phyloP scores from a whole-genome alignment of 2,329 filamentous ascomycete species.

The Fusarium duplospermum region DNA sequence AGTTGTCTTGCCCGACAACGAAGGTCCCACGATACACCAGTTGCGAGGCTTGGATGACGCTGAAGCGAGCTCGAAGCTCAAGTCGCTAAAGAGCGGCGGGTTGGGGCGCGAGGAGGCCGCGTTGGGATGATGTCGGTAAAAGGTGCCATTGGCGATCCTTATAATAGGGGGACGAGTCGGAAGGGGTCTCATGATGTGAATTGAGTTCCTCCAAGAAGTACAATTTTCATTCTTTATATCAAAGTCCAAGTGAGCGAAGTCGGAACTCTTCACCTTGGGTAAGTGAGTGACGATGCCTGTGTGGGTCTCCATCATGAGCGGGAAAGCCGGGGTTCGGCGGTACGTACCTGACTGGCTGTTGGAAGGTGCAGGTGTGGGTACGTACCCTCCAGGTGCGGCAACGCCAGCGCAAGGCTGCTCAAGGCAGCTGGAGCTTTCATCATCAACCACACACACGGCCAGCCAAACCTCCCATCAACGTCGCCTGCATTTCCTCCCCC shows the following conservation, averaged over 20 bases:
- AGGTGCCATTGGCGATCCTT: conserved; percentile 81
- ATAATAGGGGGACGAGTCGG: conserved; percentile 68
- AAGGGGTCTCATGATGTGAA: conserved; percentile 52
- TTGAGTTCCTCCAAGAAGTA: conserved; percentile 6
- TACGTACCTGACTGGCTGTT: conserved; percentile 5
- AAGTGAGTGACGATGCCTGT: conserved; percentile 30
- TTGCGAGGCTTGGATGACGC: conserved; percentile 64
- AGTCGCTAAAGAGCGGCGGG: conserved; percentile 76
- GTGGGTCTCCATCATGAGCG: conserved; percentile 18
- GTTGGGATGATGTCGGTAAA: conserved; percentile 81
- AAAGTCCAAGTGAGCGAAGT: conserved; percentile 27
- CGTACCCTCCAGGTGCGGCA: conserved; percentile 31
- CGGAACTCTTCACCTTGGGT: conserved; percentile 11
- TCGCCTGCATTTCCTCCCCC: not conserved
- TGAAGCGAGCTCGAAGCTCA: conserved; percentile 78
- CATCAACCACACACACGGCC: conserved; percentile 26
- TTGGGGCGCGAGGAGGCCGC: conserved; percentile 65
- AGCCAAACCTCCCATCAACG: conserved; percentile 9
- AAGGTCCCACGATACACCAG: conserved; percentile 88
- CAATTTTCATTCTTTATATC: conserved; percentile 20
- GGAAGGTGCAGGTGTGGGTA: conserved; percentile 20
- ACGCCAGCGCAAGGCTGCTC: conserved; percentile 40
- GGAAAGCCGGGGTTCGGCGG: not conserved
- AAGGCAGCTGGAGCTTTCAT: conserved; percentile 38
- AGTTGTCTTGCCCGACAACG: conserved; percentile 81